A percentile compares a stretch with the other conserved stretches of the same genome.
phyloP scores from a whole-genome alignment of 176 grass and related monocot genomes.

The Triticum aestivum region DNA sequence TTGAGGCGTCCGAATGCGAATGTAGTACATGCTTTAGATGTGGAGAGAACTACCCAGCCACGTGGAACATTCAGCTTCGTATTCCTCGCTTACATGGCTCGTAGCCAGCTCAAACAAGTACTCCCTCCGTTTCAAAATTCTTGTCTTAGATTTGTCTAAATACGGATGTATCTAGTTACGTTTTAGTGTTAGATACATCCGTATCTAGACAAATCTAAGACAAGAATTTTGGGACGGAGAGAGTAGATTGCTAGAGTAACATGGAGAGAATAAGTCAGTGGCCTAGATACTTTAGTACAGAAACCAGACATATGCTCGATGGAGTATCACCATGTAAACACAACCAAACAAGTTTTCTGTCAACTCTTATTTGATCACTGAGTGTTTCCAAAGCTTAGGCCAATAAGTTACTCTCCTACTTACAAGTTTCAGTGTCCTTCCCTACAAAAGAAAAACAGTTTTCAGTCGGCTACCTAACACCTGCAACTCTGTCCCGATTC shows the following conservation, averaged over 20 bases:
- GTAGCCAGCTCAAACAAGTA: background rate
- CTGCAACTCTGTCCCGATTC: constrained; percentile 18
- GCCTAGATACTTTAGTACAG: background rate
- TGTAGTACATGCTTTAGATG: background rate
- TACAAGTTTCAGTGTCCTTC: background rate
- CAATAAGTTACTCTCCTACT: background rate
- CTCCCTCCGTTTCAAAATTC: too few relatives aligned
- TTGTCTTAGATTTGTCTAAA: too few relatives aligned
- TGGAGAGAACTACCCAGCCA: background rate
- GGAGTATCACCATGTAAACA: background rate
- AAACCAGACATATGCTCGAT: background rate
- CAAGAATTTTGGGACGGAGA: too few relatives aligned
- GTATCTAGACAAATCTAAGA: too few relatives aligned
- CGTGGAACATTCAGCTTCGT: background rate
- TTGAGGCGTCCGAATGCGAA: too few relatives aligned
- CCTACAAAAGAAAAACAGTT: background rate
- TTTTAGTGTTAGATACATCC: too few relatives aligned
- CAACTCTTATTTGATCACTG: constrained; percentile 1
- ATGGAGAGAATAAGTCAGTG: constrained; percentile 16
- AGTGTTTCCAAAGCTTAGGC: constrained; percentile 26
- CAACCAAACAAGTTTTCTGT: constrained; percentile 19
- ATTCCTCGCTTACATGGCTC: background rate
- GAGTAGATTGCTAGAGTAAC: background rate
- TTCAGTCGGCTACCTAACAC: constrained; percentile 6
- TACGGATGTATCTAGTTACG: too few relatives aligned